Conservation (phyloP, 208 protist genomes). For the Trypanosoma cruzi region DNA sequence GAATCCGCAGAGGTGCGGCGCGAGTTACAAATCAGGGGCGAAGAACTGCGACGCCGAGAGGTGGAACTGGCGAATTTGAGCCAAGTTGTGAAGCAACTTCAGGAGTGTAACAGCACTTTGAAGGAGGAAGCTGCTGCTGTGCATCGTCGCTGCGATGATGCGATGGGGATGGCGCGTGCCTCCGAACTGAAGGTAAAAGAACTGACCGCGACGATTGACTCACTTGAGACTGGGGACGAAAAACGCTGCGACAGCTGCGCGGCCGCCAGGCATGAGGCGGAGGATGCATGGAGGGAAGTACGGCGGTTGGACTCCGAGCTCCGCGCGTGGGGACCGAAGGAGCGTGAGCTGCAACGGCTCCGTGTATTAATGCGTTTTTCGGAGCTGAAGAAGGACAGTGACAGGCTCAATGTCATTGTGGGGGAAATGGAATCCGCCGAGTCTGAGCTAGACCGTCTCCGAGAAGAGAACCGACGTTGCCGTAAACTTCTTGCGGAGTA, state of each 20-base stretch:
- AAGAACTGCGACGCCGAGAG: background rate
- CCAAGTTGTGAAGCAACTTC: background rate
- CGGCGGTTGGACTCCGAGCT: slow-evolving; percentile 9
- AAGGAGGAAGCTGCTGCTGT: background rate
- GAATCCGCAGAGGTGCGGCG: background rate
- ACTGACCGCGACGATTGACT: background rate
- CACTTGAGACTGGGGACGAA: background rate
- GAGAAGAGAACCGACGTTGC: slow-evolving; percentile 15
- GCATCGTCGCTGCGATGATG: background rate
- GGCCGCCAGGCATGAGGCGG: background rate
- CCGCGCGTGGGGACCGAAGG: slow-evolving; percentile 28
- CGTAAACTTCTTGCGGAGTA: slow-evolving; percentile 20
- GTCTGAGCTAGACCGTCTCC: slow-evolving; percentile 20
- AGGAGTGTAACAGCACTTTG: background rate
- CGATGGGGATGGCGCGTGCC: background rate
- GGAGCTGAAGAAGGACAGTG: slow-evolving; percentile 75
- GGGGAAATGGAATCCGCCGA: slow-evolving; percentile 17
- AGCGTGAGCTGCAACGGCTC: slow-evolving; percentile 55
- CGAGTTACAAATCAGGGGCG: background rate
- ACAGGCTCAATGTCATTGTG: slow-evolving; percentile 31
- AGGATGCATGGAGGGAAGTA: slow-evolving; percentile 16
- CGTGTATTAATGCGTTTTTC: slow-evolving; percentile 78
- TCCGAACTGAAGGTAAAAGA: background rate
- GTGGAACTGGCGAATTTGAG: slow-evolving; percentile 1
- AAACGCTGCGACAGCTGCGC: background rate